Evolutionary conservation across 305 asterid genomes (phyloP).

Genomic region (Fraxinus paxiana): DNA sequence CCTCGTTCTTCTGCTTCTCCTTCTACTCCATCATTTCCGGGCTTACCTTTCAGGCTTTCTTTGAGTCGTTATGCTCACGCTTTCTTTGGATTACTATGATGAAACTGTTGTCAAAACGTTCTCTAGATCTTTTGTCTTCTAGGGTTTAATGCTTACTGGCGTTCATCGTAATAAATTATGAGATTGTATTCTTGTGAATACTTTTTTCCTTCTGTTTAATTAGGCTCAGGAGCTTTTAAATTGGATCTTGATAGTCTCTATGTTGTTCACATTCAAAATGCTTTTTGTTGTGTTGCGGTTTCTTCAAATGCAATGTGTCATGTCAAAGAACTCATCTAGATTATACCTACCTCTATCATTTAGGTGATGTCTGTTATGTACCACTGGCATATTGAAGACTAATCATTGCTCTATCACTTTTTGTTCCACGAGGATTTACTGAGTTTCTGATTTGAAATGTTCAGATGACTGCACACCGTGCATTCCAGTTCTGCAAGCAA

Average conservation of each 20-base stretch:
- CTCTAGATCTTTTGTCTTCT: background rate
- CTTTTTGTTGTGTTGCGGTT: background rate
- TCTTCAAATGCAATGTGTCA: background rate
- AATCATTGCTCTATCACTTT: background rate
- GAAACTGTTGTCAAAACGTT: background rate
- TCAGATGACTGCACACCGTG: slow-evolving; percentile 97
- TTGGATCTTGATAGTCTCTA: background rate
- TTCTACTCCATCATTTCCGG: background rate
- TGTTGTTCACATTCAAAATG: background rate
- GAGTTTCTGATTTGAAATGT: slow-evolving; percentile 13
- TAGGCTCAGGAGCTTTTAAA: background rate
- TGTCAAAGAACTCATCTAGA: background rate
- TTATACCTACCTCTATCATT: background rate
- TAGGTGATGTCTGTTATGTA: background rate
- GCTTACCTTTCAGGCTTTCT: background rate
- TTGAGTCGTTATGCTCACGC: background rate
- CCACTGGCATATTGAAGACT: background rate
- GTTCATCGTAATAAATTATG: background rate
- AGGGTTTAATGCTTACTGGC: background rate
- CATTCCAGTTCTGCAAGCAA: slow-evolving; percentile 96
- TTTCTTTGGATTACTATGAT: background rate
- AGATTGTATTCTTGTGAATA: background rate
- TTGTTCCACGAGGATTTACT: background rate
- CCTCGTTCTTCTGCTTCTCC: background rate
- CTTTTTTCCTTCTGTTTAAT: background rate